Evolutionary conservation across 176 grass and related monocot genomes (phyloP).

Genomic region (maize (Zea mays)): Zm-B73-REFERENCE-NAM-5.0 NC_050100.1:134528001-134528500

Average conservation of each 20-base stretch:
- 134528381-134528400: conserved; percentile 37
- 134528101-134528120: conserved; percentile 70
- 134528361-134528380: conserved; percentile 61
- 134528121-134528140: conserved; percentile 78
- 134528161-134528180: not conserved
- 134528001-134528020: not conserved
- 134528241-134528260: conserved; percentile 80
- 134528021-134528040: not conserved
- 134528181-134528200: conserved; percentile 3
- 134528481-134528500: not conserved
- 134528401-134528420: not conserved
- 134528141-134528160: conserved; percentile 9
- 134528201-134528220: conserved; percentile 3
- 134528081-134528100: conserved; percentile 80
- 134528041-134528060: not conserved
- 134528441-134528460: not conserved
- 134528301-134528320: conserved; percentile 71
- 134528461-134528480: not conserved
- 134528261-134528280: conserved; percentile 71
- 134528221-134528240: not conserved
- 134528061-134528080: conserved; percentile 78
- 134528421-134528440: conserved; percentile 6
- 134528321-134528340: conserved; percentile 60
- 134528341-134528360: conserved; percentile 55
- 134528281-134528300: conserved; percentile 81